Evolutionary conservation across 169 alveolate genomes (phyloP).

Genomic region (Haemoproteus tartakovskyi): DNA sequence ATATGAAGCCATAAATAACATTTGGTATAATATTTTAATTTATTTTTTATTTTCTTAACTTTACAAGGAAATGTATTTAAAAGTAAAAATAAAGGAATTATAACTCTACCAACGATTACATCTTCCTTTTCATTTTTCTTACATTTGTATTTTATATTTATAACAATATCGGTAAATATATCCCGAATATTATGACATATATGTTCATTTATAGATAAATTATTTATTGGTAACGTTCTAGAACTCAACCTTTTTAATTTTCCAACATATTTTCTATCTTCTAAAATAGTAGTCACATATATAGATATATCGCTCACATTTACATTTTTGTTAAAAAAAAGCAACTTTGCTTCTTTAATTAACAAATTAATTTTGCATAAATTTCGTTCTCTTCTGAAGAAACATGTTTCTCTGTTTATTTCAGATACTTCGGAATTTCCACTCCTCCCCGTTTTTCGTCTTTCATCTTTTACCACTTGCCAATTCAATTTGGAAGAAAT

Average conservation of each 20-base stretch:
- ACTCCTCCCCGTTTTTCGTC: conserved; percentile 1
- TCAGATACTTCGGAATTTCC: conserved; percentile 3
- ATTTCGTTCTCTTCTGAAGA: conserved; percentile 1
- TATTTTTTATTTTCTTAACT: conserved; percentile 31
- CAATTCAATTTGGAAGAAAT: too few species aligned
- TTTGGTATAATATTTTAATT: conserved; percentile 37
- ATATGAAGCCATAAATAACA: conserved; percentile 59
- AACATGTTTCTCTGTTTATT: not conserved
- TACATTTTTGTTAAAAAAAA: conserved; percentile 34
- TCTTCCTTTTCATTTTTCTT: conserved; percentile 36
- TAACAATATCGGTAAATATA: conserved; percentile 23
- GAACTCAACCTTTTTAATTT: conserved; percentile 43
- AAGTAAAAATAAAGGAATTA: conserved; percentile 44
- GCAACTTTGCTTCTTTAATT: conserved; percentile 41
- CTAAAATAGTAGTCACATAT: conserved; percentile 38
- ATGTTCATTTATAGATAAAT: conserved; percentile 40
- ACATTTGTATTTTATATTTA: conserved; percentile 40
- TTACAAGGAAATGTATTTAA: conserved; percentile 43
- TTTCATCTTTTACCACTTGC: not conserved
- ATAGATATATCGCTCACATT: conserved; percentile 21
- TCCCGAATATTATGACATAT: conserved; percentile 39
- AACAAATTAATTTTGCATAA: conserved; percentile 30
- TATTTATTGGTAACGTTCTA: conserved; percentile 39
- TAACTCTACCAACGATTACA: conserved; percentile 36
- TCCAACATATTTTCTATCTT: conserved; percentile 50